These are phyloP conservation scores for Paramecium biaurelia DNA, from an alignment of 73 alveolate species.

Conservation along the genomic window DNA sequence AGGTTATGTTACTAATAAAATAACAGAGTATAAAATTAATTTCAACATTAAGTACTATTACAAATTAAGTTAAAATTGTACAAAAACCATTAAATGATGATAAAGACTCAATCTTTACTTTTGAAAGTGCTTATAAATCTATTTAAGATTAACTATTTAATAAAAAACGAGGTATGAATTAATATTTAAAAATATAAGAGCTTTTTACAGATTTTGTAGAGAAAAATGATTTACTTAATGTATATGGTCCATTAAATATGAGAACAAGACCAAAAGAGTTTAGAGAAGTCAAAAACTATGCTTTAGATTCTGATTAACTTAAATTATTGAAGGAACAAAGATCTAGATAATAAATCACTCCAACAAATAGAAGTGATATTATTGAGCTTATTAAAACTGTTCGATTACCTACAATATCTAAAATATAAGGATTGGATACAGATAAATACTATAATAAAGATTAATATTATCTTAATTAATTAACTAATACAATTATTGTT, in stretches of 20 bases:
- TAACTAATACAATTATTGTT: background rate
- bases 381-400: background rate
- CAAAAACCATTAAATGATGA: background rate
- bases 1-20: background rate
- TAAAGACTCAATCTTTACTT: background rate
- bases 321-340: background rate
- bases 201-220: constrained; percentile 63
- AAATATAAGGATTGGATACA: background rate
- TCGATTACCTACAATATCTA: background rate
- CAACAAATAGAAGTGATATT: background rate
- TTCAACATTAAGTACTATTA: background rate
- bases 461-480: background rate
- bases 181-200: background rate
- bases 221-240: constrained; percentile 57
- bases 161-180: background rate
- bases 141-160: background rate
- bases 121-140: constrained; percentile 29
- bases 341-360: background rate
- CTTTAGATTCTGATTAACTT: background rate
- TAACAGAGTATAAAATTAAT: constrained; percentile 21
- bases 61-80: constrained; percentile 2
- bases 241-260: constrained; percentile 59
- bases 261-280: constrained; percentile 62
- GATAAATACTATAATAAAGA: constrained; percentile 23
- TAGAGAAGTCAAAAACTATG: constrained; percentile 53